Conservation (phyloP, 2,329 filamentous ascomycete species). For the Scopulariopsis brevicaulis region DNA sequence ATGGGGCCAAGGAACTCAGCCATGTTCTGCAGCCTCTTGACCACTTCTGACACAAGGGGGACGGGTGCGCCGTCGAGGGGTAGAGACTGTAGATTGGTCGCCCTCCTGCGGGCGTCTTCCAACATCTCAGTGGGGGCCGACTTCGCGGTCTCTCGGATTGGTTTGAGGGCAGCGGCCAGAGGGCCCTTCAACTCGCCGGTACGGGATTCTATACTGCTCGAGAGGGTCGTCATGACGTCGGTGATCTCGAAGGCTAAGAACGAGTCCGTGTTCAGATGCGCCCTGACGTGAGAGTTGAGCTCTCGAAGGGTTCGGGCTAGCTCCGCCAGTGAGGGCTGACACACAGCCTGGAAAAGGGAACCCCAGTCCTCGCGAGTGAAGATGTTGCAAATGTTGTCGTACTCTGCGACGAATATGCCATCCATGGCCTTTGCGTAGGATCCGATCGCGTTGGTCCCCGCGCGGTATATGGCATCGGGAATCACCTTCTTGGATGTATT, state of each 20-base stretch:
- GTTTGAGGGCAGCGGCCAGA: slow-evolving; percentile 76
- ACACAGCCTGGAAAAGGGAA: slow-evolving; percentile 66
- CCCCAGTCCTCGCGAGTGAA: slow-evolving; percentile 82
- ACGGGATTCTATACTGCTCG: slow-evolving; percentile 65
- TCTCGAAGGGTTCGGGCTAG: slow-evolving; percentile 79
- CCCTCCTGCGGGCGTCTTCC: slow-evolving; percentile 67
- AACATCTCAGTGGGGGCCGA: slow-evolving; percentile 71
- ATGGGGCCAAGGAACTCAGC: slow-evolving; percentile 77
- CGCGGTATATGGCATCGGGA: slow-evolving; percentile 71
- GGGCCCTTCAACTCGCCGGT: slow-evolving; percentile 78
- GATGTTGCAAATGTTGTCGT: slow-evolving; percentile 79
- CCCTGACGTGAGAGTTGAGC: slow-evolving; percentile 79
- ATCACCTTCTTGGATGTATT: slow-evolving; percentile 74
- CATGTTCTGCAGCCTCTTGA: slow-evolving; percentile 78
- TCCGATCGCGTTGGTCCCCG: slow-evolving; percentile 83
- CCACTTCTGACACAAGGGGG: slow-evolving; percentile 70
- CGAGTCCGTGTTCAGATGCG: slow-evolving; percentile 80
- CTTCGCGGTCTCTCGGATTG: slow-evolving; percentile 86
- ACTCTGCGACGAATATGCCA: slow-evolving; percentile 76
- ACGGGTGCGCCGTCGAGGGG: slow-evolving; percentile 70
- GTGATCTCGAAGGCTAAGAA: slow-evolving; percentile 93
- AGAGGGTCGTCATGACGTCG: slow-evolving; percentile 74
- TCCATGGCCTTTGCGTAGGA: slow-evolving; percentile 84
- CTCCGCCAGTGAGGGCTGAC: slow-evolving; percentile 66
- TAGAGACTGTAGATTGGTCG: slow-evolving; percentile 52